A percentile compares a stretch with the other conserved stretches of the same genome.
These are phyloP conservation scores for Aspergillus viridinutans DNA, from an alignment of 2,329 filamentous ascomycete genomes.

Conservation along the genomic window DNA sequence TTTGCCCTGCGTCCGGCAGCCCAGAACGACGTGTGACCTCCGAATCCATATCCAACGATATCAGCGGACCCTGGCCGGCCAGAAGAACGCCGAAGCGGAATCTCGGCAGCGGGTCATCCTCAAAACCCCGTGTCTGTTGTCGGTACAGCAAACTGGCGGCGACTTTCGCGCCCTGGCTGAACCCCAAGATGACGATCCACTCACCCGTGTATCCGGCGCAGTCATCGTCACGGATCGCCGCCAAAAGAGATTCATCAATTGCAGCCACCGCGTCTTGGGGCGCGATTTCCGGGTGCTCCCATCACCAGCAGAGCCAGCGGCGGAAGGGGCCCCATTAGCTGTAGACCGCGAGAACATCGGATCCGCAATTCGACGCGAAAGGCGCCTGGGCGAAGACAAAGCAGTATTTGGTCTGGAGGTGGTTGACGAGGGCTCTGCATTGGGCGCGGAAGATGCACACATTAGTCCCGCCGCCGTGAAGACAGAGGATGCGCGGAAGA, in stretches of 20 bases:
- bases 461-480: constrained; percentile 76
- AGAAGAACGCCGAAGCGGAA: constrained; percentile 61
- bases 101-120: constrained; percentile 27
- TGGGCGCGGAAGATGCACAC: constrained; percentile 66
- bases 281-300: constrained; percentile 53
- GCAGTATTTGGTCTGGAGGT: constrained; percentile 58
- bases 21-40: not conserved
- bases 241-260: constrained; percentile 28
- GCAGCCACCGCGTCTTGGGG: constrained; percentile 39
- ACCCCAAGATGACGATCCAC: constrained; percentile 61
- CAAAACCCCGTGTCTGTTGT: constrained; percentile 51
- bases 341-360: constrained; percentile 63
- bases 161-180: constrained; percentile 64
- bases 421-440: constrained; percentile 53
- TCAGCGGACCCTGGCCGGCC: constrained; percentile 58
- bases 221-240: constrained; percentile 50
- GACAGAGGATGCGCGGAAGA: constrained; percentile 66
- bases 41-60: constrained; percentile 32
- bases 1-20: not conserved
- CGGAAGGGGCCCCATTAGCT: constrained; percentile 62
- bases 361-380: constrained; percentile 58
- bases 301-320: constrained; percentile 60
- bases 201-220: constrained; percentile 49
- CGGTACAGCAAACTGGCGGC: constrained; percentile 56
- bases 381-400: constrained; percentile 70